Conservation (phyloP, 257 asterid species). For the Solanum medicagineum region DNA sequence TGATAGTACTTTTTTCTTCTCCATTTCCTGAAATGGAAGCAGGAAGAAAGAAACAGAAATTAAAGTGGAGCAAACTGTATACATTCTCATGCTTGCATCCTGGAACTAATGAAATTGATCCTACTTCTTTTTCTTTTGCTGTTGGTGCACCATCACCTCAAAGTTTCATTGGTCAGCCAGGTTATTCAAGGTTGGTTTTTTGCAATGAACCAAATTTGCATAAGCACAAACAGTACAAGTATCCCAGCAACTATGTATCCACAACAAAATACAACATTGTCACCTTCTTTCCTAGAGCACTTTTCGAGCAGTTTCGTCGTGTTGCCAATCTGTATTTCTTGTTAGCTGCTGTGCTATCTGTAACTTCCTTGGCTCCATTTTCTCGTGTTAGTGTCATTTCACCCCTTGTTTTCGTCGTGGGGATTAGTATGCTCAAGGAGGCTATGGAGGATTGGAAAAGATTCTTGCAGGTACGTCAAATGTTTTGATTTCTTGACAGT, state of each 20-base stretch:
- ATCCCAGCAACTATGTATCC: slow-evolving; percentile 62
- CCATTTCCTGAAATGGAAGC: slow-evolving; percentile 33
- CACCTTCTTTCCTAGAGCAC: slow-evolving; percentile 82
- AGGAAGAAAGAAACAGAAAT: slow-evolving; percentile 66
- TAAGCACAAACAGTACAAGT: slow-evolving; percentile 46
- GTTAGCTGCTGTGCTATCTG: slow-evolving; percentile 68
- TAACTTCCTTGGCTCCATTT: slow-evolving; percentile 74
- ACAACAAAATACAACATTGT: slow-evolving; percentile 83
- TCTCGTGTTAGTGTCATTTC: slow-evolving; percentile 63
- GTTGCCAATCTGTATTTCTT: slow-evolving; percentile 92
- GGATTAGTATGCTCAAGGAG: slow-evolving; percentile 93
- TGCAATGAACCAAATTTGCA: slow-evolving; percentile 78
- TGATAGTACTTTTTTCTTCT: neutral
- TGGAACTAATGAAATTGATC: slow-evolving; percentile 26
- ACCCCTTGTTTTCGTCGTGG: slow-evolving; percentile 81
- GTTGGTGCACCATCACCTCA: slow-evolving; percentile 23
- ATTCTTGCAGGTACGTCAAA: slow-evolving; percentile 28
- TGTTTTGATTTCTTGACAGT: neutral
- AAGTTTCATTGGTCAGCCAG: slow-evolving; percentile 23
- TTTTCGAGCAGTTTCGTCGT: slow-evolving; percentile 86
- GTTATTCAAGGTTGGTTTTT: slow-evolving; percentile 65
- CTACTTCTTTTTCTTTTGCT: neutral
- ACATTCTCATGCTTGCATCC: slow-evolving; percentile 68
- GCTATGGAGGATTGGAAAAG: slow-evolving; percentile 92
- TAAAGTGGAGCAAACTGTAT: slow-evolving; percentile 66